A percentile compares a stretch with the other conserved stretches of the same genome.
These are phyloP conservation scores for Coffea humblotiana DNA, from an alignment of 305 asterid species.

Conservation along the genomic window DNA sequence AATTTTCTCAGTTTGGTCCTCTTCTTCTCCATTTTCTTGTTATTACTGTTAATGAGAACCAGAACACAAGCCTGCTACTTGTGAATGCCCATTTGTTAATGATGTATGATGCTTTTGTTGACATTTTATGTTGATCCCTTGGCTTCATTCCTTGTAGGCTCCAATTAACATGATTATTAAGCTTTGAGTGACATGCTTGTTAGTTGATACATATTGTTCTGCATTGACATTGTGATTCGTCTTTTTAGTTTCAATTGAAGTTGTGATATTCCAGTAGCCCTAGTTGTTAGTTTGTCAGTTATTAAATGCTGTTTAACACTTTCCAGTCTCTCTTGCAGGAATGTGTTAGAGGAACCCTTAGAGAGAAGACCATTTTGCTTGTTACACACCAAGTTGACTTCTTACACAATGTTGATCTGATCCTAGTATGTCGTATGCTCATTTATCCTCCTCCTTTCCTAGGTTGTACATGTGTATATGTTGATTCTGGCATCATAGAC, in stretches of 20 bases:
- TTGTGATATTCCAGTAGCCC: not conserved
- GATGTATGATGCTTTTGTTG: not conserved
- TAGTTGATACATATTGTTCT: not conserved
- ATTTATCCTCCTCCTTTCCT: not conserved
- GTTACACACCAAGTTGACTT: constrained; percentile 85
- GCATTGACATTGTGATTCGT: too few species aligned
- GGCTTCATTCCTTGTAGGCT: not conserved
- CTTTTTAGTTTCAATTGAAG: not conserved
- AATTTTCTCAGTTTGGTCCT: not conserved
- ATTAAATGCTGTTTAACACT: not conserved
- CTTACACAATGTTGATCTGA: constrained; percentile 64
- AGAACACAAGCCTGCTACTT: not conserved
- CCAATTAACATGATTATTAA: not conserved
- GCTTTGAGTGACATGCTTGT: not conserved
- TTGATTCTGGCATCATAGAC: not conserved
- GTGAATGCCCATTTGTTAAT: not conserved
- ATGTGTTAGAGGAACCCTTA: constrained; percentile 60
- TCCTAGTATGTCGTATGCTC: constrained; percentile 38
- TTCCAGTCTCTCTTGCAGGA: constrained; percentile 44
- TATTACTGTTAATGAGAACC: not conserved
- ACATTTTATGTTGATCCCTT: not conserved
- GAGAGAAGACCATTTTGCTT: constrained; percentile 60
- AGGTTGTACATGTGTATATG: not conserved
- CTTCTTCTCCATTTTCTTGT: not conserved
- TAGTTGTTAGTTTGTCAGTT: not conserved